phyloP scores from a whole-genome alignment of 2,329 filamentous ascomycete genomes.

The Alternaria sp. region DNA sequence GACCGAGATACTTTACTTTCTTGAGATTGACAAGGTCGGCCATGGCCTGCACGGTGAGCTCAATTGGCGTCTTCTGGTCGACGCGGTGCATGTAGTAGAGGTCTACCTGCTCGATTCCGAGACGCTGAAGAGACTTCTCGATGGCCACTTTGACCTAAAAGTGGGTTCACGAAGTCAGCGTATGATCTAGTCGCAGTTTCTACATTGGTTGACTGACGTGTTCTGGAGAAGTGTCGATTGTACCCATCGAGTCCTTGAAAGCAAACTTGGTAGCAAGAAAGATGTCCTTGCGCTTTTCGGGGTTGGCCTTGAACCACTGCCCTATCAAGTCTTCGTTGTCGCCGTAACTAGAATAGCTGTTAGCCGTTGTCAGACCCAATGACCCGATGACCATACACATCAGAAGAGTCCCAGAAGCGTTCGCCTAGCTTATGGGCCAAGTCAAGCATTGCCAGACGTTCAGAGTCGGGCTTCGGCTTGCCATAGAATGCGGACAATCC shows the following conservation, averaged over 20 bases:
- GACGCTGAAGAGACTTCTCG: slow-evolving; percentile 48
- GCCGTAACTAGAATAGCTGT: slow-evolving; percentile 22
- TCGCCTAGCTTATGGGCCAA: slow-evolving; percentile 58
- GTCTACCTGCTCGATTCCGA: slow-evolving; percentile 54
- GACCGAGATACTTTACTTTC: slow-evolving; percentile 57
- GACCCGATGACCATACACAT: slow-evolving; percentile 27
- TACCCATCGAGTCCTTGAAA: slow-evolving; percentile 49
- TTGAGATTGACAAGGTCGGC: slow-evolving; percentile 63
- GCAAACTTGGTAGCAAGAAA: slow-evolving; percentile 54
- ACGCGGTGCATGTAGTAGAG: slow-evolving; percentile 54
- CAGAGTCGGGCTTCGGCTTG: slow-evolving; percentile 55
- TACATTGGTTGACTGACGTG: slow-evolving; percentile 27
- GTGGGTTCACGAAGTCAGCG: neutral
- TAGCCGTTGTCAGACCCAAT: neutral
- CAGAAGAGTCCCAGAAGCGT: slow-evolving; percentile 40
- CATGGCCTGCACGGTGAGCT: slow-evolving; percentile 59
- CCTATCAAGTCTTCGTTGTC: slow-evolving; percentile 45
- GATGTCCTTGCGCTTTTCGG: slow-evolving; percentile 53
- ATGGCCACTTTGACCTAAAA: slow-evolving; percentile 41
- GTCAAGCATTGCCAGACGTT: slow-evolving; percentile 61
- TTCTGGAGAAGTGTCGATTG: slow-evolving; percentile 51
- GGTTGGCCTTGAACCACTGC: slow-evolving; percentile 48
- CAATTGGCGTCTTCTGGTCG: slow-evolving; percentile 53
- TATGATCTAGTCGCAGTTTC: neutral
- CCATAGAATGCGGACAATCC: slow-evolving; percentile 58